These are phyloP conservation scores for Cucurbitaria berberidis DNA, from an alignment of 2,329 filamentous ascomycete genomes.

Conservation along the genomic window DNA sequence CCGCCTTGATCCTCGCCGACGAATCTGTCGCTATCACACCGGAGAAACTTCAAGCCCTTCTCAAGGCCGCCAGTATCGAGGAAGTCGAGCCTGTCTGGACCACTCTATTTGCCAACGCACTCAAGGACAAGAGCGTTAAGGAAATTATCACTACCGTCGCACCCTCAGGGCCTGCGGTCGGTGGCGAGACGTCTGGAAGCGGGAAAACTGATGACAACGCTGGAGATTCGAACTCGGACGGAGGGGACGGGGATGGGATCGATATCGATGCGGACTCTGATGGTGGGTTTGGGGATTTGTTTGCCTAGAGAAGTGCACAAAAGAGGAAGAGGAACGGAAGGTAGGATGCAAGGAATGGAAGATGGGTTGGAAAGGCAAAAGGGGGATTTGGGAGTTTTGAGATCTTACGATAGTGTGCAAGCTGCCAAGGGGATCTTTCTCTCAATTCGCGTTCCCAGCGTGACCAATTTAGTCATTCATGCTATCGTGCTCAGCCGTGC, in stretches of 20 bases:
- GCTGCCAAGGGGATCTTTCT: background rate
- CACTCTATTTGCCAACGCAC: slow-evolving; percentile 93
- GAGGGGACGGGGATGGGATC: slow-evolving; percentile 3
- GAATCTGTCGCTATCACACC: slow-evolving; percentile 93
- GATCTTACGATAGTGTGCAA: background rate
- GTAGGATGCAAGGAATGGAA: too few relatives aligned
- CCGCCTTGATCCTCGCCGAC: slow-evolving; percentile 98
- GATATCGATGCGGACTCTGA: slow-evolving; percentile 15
- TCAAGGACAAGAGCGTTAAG: slow-evolving; percentile 90
- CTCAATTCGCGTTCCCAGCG: background rate
- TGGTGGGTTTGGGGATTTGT: slow-evolving; percentile 2
- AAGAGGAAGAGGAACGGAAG: background rate
- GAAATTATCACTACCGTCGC: slow-evolving; percentile 81
- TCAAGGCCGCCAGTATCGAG: slow-evolving; percentile 83
- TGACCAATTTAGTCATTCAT: too few relatives aligned
- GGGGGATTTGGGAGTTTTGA: background rate
- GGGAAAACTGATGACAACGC: slow-evolving; percentile 4
- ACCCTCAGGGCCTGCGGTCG: slow-evolving; percentile 43
- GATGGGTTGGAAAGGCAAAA: background rate
- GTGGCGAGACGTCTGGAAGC: slow-evolving; percentile 2
- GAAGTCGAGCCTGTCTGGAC: slow-evolving; percentile 99
- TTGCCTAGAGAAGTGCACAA: background rate
- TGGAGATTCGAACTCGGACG: slow-evolving; percentile 5
- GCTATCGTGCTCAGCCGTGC: too few relatives aligned
- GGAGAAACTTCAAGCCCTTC: slow-evolving; percentile 92